Conservation (phyloP, 1,284 basidiomycete species). For the Hemileia vastatrix region DNA sequence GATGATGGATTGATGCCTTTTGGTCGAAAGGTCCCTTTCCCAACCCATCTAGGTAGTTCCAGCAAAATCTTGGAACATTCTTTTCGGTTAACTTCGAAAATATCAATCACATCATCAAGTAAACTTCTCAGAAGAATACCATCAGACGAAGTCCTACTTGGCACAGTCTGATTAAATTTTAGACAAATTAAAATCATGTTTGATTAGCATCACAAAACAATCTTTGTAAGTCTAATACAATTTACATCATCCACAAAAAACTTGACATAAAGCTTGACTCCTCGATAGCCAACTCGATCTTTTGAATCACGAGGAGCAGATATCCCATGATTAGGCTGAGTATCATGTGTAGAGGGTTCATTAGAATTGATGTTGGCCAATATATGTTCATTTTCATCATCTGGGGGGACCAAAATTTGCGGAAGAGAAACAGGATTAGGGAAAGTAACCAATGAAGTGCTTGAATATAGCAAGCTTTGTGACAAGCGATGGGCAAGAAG, state of each 20-base stretch:
- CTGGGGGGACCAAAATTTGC: neutral
- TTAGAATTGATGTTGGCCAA: no score
- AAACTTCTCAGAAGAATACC: slow-evolving; percentile 72
- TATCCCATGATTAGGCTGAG: no score
- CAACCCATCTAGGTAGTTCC: slow-evolving; percentile 75
- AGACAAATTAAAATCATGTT: no score
- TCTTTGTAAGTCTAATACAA: slow-evolving; percentile 23
- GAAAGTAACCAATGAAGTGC: slow-evolving; percentile 66
- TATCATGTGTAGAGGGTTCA: no score
- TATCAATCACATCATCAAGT: slow-evolving; percentile 71
- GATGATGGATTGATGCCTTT: slow-evolving; percentile 23
- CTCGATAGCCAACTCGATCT: slow-evolving; percentile 15
- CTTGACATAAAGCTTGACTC: slow-evolving; percentile 44
- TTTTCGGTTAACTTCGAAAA: slow-evolving; percentile 93
- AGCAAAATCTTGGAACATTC: slow-evolving; percentile 80
- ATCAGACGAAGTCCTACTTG: slow-evolving; percentile 59
- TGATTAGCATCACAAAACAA: slow-evolving; percentile 5
- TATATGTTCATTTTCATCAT: neutral
- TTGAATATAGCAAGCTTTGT: no score
- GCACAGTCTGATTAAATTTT: slow-evolving; percentile 56
- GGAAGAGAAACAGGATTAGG: slow-evolving; percentile 37
- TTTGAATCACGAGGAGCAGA: slow-evolving; percentile 21
- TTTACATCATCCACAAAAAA: slow-evolving; percentile 71
- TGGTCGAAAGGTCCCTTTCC: slow-evolving; percentile 71
- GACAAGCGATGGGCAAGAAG: no score